Evolutionary conservation across 176 grass and related monocot genomes (phyloP), one percentile per base, ranked within the genome.

Genomic region (Bromus sterilis): DNA sequence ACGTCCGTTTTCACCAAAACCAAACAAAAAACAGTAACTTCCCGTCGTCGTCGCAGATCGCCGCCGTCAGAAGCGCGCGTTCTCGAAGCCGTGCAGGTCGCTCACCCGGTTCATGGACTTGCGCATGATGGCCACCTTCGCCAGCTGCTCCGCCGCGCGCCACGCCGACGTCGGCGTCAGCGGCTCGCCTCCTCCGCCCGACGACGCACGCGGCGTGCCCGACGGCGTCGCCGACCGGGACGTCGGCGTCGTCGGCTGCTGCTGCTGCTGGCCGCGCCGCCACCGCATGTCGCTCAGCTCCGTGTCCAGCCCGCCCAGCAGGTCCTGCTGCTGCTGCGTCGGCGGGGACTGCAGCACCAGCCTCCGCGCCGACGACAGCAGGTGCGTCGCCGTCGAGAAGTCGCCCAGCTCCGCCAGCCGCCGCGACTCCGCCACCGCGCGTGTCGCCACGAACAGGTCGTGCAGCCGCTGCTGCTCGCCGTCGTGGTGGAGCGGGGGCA

Each of bases 141-240:
- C 96, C 68, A 99, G 89, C 93, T 95, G 93, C 87, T 99, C 96
- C 42, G 96, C 96, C 3, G 91, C 93, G 30, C 96, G 93, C 96
- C 96, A 99, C 59, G 96, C 96, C 0, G 96, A 99, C 32, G 96
- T 95, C 10, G 96, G 89, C 13, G 93, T 95, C 85, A 93, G 48
- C 5, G 78, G 82, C 62, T 95, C 90, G 6, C 80, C 89, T 0
- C 2, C 7, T 0, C 70, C 70, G 15, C 70, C 70, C 2, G 70
- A 41, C 0, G 65, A 43, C 0, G 70, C 70, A 0, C 91, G 83
- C 18, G 82, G 77, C 9, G 80, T 92, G 30, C 88, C 83, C 0
- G 66, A 40, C 0, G 86, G 74, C 34, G 81, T 56, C 5, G 69
- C 79, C 1, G 70, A 81, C 41, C 79, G 16, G 9, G 88, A 78